Conservation (phyloP, 768 basidiomycete genomes). For the Pleurotus citrinopileatus region DNA sequence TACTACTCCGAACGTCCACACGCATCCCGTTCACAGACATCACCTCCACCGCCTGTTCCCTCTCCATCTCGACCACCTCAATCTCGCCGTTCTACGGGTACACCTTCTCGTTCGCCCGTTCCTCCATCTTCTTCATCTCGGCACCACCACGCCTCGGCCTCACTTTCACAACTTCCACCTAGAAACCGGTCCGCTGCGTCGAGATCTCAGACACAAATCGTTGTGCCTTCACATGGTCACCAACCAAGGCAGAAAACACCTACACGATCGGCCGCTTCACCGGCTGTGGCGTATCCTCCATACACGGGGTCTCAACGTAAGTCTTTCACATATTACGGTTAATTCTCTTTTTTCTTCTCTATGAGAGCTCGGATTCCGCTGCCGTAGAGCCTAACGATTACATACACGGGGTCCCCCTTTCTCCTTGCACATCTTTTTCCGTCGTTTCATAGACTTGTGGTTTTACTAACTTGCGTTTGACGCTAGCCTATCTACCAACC, state of each 20-base stretch:
- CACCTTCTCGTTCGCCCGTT: background rate
- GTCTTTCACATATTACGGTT: background rate
- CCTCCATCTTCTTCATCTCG: constrained; percentile 2
- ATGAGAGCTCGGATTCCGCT: background rate
- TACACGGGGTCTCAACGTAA: background rate
- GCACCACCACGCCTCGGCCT: constrained; percentile 7
- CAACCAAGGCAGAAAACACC: constrained; percentile 6
- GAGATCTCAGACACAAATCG: constrained; percentile 3
- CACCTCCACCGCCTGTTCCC: background rate
- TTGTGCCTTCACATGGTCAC: background rate
- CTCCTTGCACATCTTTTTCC: background rate
- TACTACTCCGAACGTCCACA: constrained; percentile 5
- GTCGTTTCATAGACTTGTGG: background rate
- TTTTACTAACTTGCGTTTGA: background rate
- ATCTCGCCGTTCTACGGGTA: constrained; percentile 1
- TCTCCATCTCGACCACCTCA: constrained; percentile 1
- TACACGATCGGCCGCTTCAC: background rate
- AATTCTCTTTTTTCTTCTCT: background rate
- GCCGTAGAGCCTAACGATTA: background rate
- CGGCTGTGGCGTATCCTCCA: constrained; percentile 5
- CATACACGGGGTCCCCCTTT: background rate
- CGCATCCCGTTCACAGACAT: background rate
- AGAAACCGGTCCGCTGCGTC: constrained; percentile 1
- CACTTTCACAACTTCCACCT: constrained; percentile 3
- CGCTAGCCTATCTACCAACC: background rate